These are phyloP conservation scores for Leccinum truebloodii DNA, from an alignment of 768 basidiomycete species.

Conservation along the genomic window DNA sequence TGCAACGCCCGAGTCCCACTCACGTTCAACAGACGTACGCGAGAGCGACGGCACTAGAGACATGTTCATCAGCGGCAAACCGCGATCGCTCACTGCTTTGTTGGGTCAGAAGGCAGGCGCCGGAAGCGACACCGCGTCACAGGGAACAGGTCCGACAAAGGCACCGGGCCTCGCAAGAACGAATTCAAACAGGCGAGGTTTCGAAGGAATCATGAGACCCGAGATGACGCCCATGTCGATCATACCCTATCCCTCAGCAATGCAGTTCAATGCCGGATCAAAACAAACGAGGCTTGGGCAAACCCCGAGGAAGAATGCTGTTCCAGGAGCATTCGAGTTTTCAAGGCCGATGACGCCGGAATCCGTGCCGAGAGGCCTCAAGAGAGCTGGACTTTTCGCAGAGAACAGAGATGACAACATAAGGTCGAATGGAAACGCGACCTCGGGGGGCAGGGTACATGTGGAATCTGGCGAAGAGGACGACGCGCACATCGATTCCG, in stretches of 20 bases:
- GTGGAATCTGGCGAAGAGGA: constrained; percentile 8
- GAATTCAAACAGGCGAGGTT: constrained; percentile 19
- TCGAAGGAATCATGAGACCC: constrained; percentile 26
- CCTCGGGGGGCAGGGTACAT: neutral
- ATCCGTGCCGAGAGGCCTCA: constrained; percentile 15
- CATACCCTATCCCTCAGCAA: constrained; percentile 20
- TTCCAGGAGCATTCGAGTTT: constrained; percentile 13
- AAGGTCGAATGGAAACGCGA: neutral
- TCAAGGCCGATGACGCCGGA: constrained; percentile 21
- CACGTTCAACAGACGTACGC: constrained; percentile 1
- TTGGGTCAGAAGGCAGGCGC: constrained; percentile 21
- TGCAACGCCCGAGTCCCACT: constrained; percentile 13
- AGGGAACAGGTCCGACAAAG: constrained; percentile 1
- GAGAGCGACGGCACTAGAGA: constrained; percentile 11
- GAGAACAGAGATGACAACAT: constrained; percentile 11
- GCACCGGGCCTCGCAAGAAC: constrained; percentile 9
- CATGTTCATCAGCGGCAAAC: constrained; percentile 14
- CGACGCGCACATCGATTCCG: neutral
- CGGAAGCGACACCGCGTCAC: neutral
- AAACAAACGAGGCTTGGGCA: constrained; percentile 12
- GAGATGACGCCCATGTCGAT: constrained; percentile 25
- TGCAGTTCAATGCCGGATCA: constrained; percentile 6
- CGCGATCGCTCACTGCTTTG: constrained; percentile 24
- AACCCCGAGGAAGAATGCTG: constrained; percentile 21
- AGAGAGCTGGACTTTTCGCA: constrained; percentile 5